phyloP scores from a whole-genome alignment of 2,329 filamentous ascomycete genomes.

The Apiospora malaysiana region DNA sequence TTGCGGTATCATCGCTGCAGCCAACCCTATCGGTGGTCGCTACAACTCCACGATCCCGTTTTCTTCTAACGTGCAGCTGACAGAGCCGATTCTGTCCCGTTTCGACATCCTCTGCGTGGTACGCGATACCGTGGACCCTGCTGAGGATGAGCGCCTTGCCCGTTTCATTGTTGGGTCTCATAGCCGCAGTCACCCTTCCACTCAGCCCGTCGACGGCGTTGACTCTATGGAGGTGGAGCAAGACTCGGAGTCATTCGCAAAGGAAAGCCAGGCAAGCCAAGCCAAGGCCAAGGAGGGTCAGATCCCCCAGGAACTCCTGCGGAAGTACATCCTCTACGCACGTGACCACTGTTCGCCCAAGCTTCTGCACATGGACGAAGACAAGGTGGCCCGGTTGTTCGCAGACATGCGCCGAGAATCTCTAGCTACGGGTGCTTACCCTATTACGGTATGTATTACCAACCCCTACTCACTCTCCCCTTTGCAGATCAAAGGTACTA shows the following conservation, averaged over 20 bases:
- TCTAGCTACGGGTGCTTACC: conserved; percentile 92
- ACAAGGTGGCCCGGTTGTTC: conserved; percentile 93
- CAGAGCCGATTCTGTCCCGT: conserved; percentile 95
- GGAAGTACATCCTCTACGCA: conserved; percentile 97
- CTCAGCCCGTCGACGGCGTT: conserved; percentile 48
- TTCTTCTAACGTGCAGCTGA: conserved; percentile 94
- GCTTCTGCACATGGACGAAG: conserved; percentile 96
- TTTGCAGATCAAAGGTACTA: background rate
- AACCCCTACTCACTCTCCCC: background rate
- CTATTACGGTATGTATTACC: conserved; percentile 80
- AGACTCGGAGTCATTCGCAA: conserved; percentile 48
- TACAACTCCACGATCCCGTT: conserved; percentile 98
- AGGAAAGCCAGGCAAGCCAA: conserved; percentile 37
- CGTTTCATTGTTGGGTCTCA: conserved; percentile 96
- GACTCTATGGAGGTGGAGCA: conserved; percentile 66
- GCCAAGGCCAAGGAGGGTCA: conserved; percentile 61
- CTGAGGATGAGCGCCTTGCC: conserved; percentile 89
- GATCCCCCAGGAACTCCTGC: conserved; percentile 86
- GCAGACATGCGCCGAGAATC: conserved; percentile 95
- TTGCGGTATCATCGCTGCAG: conserved; percentile 94
- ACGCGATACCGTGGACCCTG: conserved; percentile 90
- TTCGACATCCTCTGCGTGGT: conserved; percentile 98
- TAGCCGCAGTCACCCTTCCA: conserved; percentile 77
- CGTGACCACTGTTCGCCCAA: conserved; percentile 89
- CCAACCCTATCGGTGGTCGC: conserved; percentile 93